A percentile compares a stretch with the other conserved stretches of the same genome.
Evolutionary conservation across 495 filamentous ascomycete species (phyloP).

Genomic region (Extremus antarcticus): DNA sequence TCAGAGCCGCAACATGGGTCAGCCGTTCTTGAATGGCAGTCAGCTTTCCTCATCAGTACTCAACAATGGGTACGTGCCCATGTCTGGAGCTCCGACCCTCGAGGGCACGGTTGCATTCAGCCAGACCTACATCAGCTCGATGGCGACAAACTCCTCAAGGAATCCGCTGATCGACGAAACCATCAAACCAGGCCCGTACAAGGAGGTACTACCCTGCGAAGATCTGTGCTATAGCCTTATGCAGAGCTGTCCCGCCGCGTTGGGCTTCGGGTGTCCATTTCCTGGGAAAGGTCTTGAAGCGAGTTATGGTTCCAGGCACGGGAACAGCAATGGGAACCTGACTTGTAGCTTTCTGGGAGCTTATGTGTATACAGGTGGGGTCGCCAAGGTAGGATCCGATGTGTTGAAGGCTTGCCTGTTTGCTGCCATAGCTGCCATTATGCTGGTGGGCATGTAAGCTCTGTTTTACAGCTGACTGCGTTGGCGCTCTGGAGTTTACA

Average conservation of each 20-base stretch:
- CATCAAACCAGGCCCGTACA: conserved; percentile 80
- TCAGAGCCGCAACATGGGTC: conserved; percentile 52
- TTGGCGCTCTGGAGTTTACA: neutral
- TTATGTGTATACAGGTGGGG: conserved; percentile 1
- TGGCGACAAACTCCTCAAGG: conserved; percentile 16
- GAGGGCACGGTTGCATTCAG: conserved; percentile 11
- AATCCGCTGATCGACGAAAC: conserved; percentile 48
- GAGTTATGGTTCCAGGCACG: conserved; percentile 50
- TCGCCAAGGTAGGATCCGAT: neutral
- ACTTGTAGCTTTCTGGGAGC: conserved; percentile 52
- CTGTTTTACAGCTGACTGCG: too few species aligned
- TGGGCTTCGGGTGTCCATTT: conserved; percentile 71
- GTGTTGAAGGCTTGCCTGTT: neutral
- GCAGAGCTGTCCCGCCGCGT: conserved; percentile 65
- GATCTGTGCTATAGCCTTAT: conserved; percentile 77
- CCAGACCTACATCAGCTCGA: conserved; percentile 11
- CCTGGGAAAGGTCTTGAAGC: conserved; percentile 41
- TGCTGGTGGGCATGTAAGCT: neutral
- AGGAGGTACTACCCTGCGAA: conserved; percentile 78
- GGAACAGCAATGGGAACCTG: conserved; percentile 31
- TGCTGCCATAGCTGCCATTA: neutral
- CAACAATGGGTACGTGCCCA: conserved; percentile 19
- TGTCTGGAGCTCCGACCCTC: conserved; percentile 19
- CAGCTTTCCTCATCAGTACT: conserved; percentile 34
- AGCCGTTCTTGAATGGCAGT: conserved; percentile 20